These are phyloP conservation scores for Croton setiger DNA, from an alignment of 441 rosid genomes.

Conservation along the genomic window DNA sequence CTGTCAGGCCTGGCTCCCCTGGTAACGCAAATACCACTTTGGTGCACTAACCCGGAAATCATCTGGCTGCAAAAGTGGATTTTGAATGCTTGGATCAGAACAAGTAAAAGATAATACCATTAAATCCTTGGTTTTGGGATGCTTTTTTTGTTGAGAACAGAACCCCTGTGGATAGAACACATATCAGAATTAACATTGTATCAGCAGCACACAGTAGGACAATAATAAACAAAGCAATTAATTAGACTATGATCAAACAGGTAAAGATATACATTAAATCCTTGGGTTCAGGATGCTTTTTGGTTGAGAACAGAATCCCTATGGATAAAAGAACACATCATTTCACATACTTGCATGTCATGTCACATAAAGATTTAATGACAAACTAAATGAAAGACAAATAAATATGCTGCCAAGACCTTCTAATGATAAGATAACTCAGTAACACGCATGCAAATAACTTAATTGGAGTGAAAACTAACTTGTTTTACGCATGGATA, in stretches of 20 bases:
- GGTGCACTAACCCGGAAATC: conserved; percentile 83
- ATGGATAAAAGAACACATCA: conserved; percentile 24
- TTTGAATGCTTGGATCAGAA: conserved; percentile 19
- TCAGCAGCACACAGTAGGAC: conserved; percentile 3
- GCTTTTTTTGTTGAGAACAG: too few relatives aligned
- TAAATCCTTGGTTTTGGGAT: too few relatives aligned
- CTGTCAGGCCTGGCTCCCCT: conserved; percentile 83
- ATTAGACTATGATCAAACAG: conserved; percentile 4
- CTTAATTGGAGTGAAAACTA: too few relatives aligned
- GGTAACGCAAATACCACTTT: conserved; percentile 81
- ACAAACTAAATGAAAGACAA: not conserved
- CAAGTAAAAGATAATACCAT: too few relatives aligned
- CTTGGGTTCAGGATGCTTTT: conserved; percentile 70
- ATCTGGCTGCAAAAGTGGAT: conserved; percentile 56
- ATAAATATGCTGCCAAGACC: conserved; percentile 2
- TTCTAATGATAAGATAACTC: not conserved
- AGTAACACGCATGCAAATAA: not conserved
- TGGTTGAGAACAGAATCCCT: conserved; percentile 80
- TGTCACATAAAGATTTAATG: too few relatives aligned
- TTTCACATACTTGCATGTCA: conserved; percentile 1
- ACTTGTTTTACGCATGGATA: not conserved
- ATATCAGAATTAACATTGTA: conserved; percentile 3
- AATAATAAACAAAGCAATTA: not conserved
- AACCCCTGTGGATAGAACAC: too few relatives aligned
- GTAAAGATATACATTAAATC: conserved; percentile 48